These are phyloP conservation scores for Vachellia pachyceras DNA, from an alignment of 306 rosid species.

Conservation along the genomic window DNA sequence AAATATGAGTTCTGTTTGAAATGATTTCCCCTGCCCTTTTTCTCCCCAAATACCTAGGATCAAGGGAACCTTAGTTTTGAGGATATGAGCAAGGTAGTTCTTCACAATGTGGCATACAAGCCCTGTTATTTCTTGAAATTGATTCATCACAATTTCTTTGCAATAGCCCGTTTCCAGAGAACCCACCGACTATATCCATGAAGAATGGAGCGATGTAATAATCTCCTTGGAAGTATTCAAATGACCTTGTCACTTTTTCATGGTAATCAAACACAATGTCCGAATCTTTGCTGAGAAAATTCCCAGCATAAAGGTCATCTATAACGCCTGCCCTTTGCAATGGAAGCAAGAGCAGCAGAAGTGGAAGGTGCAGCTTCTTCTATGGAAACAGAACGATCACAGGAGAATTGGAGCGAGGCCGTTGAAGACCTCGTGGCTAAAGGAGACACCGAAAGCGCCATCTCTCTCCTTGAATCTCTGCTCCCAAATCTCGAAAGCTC, in stretches of 20 bases:
- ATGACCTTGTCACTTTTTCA: constrained; percentile 85
- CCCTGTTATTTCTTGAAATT: constrained; percentile 48
- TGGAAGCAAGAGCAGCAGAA: too few relatives aligned
- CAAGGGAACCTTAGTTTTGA: constrained; percentile 83
- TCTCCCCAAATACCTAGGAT: constrained; percentile 99
- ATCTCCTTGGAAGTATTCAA: constrained; percentile 85
- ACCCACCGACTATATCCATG: constrained; percentile 99
- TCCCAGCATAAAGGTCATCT: constrained; percentile 80
- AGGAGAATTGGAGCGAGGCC: constrained; percentile 67
- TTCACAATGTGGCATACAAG: constrained; percentile 81
- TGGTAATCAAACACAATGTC: constrained; percentile 98
- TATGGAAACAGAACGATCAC: constrained; percentile 47
- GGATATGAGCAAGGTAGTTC: constrained; percentile 80
- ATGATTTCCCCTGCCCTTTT: constrained; percentile 96
- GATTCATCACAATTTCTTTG: constrained; percentile 45
- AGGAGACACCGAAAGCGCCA: constrained; percentile 67
- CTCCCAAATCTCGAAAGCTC: constrained; percentile 46
- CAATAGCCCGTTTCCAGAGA: constrained; percentile 43
- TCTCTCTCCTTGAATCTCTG: constrained; percentile 62
- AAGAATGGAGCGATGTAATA: constrained; percentile 92
- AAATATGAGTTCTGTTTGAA: constrained; percentile 97
- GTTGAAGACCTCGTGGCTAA: constrained; percentile 66
- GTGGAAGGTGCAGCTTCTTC: background rate
- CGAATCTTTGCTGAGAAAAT: constrained; percentile 89
- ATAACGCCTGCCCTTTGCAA: constrained; percentile 81